Evolutionary conservation across 495 filamentous ascomycete genomes (phyloP).

Genomic region (Podospora fimiseda): DNA sequence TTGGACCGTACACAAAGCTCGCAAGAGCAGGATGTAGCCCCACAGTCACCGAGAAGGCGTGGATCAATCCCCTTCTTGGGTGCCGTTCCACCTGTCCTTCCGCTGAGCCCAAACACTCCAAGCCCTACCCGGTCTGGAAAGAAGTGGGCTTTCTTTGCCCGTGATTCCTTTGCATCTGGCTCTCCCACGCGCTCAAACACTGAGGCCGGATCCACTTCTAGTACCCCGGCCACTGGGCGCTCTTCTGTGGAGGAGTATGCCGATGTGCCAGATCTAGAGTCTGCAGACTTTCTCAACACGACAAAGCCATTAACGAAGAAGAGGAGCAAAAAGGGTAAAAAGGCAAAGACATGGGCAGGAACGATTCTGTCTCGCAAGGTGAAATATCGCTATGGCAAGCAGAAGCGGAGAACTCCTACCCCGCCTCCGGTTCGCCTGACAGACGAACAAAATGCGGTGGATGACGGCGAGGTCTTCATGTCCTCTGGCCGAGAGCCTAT

Average conservation of each 20-base stretch:
- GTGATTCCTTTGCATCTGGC: constrained; percentile 37
- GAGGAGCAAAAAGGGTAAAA: constrained; percentile 63
- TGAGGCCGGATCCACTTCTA: constrained; percentile 33
- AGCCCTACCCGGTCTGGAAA: constrained; percentile 43
- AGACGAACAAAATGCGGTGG: constrained; percentile 15
- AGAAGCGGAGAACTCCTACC: constrained; percentile 36
- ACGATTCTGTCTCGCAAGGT: constrained; percentile 67
- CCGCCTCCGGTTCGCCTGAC: constrained; percentile 29
- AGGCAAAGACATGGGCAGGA: constrained; percentile 75
- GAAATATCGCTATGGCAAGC: constrained; percentile 37
- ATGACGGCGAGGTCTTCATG: constrained; percentile 17
- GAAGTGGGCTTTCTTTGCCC: constrained; percentile 51
- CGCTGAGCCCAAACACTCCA: constrained; percentile 27
- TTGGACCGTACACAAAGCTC: constrained; percentile 40
- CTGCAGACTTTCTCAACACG: constrained; percentile 1
- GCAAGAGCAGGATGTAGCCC: constrained; percentile 25
- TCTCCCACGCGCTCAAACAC: constrained; percentile 38
- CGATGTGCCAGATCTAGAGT: not conserved
- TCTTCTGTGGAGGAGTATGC: constrained; percentile 14
- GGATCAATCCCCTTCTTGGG: constrained; percentile 47
- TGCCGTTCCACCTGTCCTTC: constrained; percentile 24
- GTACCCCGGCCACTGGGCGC: constrained; percentile 15
- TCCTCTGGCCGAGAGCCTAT: constrained; percentile 17
- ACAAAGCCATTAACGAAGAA: constrained; percentile 40
- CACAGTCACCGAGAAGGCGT: constrained; percentile 33